These are phyloP conservation scores for Porcisia deanei DNA, from an alignment of 208 protist genomes.

Conservation along the genomic window DNA sequence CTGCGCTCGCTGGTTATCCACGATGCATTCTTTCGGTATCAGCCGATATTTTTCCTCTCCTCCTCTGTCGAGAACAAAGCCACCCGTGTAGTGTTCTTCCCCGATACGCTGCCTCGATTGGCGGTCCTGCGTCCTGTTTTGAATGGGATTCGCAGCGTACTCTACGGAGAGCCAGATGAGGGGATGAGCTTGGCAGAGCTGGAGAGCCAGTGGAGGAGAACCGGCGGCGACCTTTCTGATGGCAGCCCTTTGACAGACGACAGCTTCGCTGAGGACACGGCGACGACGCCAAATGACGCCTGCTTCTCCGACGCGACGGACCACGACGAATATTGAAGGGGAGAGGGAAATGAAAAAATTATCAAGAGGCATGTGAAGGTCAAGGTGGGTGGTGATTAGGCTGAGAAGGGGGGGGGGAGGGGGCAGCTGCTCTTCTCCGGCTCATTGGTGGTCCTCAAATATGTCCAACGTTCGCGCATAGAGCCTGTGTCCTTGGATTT, in stretches of 20 bases:
- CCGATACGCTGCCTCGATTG: constrained; percentile 74
- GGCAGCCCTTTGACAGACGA: constrained; percentile 28
- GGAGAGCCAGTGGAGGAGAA: constrained; percentile 32
- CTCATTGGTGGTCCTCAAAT: not conserved
- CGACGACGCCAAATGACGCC: constrained; percentile 21
- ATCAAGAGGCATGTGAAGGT: too few relatives aligned
- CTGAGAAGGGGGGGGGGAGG: not conserved
- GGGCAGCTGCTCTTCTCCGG: too few relatives aligned
- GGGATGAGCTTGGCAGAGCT: constrained; percentile 58
- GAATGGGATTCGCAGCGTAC: constrained; percentile 67
- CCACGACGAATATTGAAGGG: constrained; percentile 2
- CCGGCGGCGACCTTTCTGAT: constrained; percentile 14
- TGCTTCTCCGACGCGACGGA: constrained; percentile 19
- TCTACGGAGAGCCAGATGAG: constrained; percentile 72
- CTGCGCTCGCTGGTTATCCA: constrained; percentile 80
- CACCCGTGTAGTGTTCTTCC: constrained; percentile 67
- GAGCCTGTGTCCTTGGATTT: too few relatives aligned
- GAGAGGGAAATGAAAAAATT: too few relatives aligned
- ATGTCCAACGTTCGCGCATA: too few relatives aligned
- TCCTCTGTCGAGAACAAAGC: constrained; percentile 71
- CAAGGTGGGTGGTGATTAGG: not conserved
- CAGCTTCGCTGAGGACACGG: constrained; percentile 38
- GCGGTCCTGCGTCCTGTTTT: constrained; percentile 66
- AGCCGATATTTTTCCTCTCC: constrained; percentile 83
- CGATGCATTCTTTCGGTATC: constrained; percentile 81